A percentile compares a stretch with the other conserved stretches of the same genome.
These are phyloP conservation scores for Phytophthora pseudosyringae DNA, from an alignment of 352 stramenopile genomes.

Conservation along the genomic window DNA sequence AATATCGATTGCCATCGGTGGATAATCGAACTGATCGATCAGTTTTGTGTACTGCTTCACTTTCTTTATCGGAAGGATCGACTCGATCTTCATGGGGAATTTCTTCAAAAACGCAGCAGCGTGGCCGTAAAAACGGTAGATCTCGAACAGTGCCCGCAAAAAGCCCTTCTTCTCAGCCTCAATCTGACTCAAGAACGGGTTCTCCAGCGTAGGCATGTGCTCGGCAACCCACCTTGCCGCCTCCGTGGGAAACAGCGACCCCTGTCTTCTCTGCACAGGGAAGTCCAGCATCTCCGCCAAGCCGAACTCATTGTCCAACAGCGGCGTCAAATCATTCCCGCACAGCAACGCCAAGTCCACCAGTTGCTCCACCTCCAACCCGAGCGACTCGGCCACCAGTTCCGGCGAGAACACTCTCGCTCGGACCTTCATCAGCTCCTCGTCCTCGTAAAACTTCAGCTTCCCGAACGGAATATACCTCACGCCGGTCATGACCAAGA, in stretches of 20 bases:
- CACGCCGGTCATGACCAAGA: slow-evolving; percentile 82
- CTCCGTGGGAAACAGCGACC: slow-evolving; percentile 50
- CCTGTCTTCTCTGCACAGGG: slow-evolving; percentile 51
- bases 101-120: slow-evolving; percentile 47
- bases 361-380: slow-evolving; percentile 69
- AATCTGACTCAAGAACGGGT: slow-evolving; percentile 57
- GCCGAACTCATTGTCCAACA: slow-evolving; percentile 68
- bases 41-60: slow-evolving; percentile 64
- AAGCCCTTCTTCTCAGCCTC: slow-evolving; percentile 51
- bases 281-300: slow-evolving; percentile 63
- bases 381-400: slow-evolving; percentile 63
- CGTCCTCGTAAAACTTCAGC: slow-evolving; percentile 37
- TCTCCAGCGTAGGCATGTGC: slow-evolving; percentile 64
- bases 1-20: slow-evolving; percentile 69
- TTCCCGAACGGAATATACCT: slow-evolving; percentile 84
- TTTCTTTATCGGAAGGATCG: slow-evolving; percentile 42
- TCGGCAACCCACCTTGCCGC: slow-evolving; percentile 63
- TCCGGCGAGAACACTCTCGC: slow-evolving; percentile 80
- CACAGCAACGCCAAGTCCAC: slow-evolving; percentile 88
- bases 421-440: slow-evolving; percentile 35
- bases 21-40: slow-evolving; percentile 66
- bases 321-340: slow-evolving; percentile 88
- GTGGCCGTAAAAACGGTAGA: slow-evolving; percentile 86
- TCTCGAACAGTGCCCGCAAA: slow-evolving; percentile 61
- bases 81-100: slow-evolving; percentile 50